These are phyloP conservation scores for Aphanomyces astaci DNA, from an alignment of 352 stramenopile species.

Conservation along the genomic window DNA sequence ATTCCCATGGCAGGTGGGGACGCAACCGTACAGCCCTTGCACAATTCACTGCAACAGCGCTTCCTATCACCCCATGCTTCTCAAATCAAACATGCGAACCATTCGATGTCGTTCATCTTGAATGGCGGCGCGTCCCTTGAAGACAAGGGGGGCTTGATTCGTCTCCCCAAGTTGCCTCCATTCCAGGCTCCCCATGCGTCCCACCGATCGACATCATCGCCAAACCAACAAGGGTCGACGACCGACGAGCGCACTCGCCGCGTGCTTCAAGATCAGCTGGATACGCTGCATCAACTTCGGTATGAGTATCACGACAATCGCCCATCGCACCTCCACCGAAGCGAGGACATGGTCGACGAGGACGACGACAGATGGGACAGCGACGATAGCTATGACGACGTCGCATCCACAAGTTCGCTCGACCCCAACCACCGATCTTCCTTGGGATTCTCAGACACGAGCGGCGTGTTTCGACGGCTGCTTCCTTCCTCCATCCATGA, in stretches of 20 bases:
- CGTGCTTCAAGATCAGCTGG: not conserved
- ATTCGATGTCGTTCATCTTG: constrained; percentile 5
- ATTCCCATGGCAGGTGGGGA: too few relatives aligned
- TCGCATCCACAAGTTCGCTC: not conserved
- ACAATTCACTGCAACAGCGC: not conserved
- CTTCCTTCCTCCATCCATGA: not conserved
- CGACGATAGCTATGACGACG: not conserved
- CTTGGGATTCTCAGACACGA: not conserved
- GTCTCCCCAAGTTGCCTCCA: not conserved
- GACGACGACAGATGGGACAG: not conserved
- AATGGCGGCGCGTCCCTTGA: not conserved
- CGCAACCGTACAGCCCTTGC: not conserved
- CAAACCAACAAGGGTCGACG: not conserved
- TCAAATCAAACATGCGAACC: constrained; percentile 6
- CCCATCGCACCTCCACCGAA: not conserved
- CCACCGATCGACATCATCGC: too few relatives aligned
- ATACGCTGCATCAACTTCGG: not conserved
- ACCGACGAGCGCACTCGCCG: not conserved
- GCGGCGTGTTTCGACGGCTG: not conserved
- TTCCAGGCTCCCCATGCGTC: not conserved
- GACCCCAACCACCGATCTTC: not conserved
- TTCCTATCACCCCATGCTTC: not conserved
- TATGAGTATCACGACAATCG: not conserved
- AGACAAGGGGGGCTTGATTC: not conserved
- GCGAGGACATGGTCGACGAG: not conserved